Evolutionary conservation across 2,329 filamentous ascomycete species (phyloP), one percentile per base, ranked within the genome.

Genomic region (Escovopsis sp.): DNA sequence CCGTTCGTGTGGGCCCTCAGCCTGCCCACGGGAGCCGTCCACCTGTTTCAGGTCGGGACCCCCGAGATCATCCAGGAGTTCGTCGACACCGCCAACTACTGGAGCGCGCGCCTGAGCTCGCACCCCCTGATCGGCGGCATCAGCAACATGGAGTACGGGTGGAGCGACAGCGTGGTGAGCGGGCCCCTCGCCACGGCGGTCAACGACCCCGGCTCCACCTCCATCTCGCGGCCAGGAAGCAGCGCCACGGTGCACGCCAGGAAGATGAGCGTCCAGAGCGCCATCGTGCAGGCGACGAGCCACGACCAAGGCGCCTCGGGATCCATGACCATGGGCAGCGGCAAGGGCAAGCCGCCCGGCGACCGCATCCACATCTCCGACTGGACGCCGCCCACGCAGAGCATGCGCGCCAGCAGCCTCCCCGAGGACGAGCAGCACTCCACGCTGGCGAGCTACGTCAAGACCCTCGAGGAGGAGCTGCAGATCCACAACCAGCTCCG

Each of bases 1-100:
- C 88, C 88, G 5, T 79, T 96, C 57, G 91, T 98, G 1, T 98
- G 88, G 83, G 89, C 91, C 2, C 66, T 98, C 40, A 94, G 84
- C 47, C 67, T 98, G 37, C 89, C 91, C 0, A 93, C 81, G 2
- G 91, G 91, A 11, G 89, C 89, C 1, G 88, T 98, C 1, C 91
- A 98, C 58, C 72, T 98, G n/a, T 98, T 98, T 71, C 88, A 96
- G 55, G 91, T 91, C 39, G 91, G 91, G 43, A 98, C 91, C 1
- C 78, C 85, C 0, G 91, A 98, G 52, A 94, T 96, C 53, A 84
- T 88, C 51, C 82, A 83, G 51, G 91, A 98, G 58, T 98, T 95
- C 53, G 88, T 96, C 40, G 81, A 77, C 14, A 93, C 88, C 2
- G 86, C 85, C 53, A 98, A 98, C 62, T 98, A 96, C 63, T 98